phyloP scores from a whole-genome alignment of 768 basidiomycete genomes.

The Podaxis rugospora region DNA sequence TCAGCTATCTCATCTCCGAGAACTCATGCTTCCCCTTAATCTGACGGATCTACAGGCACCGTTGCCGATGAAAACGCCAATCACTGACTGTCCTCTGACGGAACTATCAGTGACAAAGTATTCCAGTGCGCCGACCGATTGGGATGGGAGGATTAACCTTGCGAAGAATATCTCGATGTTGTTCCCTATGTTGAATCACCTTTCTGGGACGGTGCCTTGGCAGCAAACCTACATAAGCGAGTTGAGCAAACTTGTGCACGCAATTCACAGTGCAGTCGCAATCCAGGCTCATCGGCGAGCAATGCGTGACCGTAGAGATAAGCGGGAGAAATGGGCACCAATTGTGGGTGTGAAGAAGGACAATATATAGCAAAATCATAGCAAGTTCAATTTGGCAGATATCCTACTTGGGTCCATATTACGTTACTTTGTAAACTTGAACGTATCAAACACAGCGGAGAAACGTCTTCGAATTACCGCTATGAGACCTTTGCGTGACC shows the following conservation, averaged over 20 bases:
- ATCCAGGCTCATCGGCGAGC: neutral
- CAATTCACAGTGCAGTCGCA: neutral
- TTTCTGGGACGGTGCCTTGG: neutral
- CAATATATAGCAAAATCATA: neutral
- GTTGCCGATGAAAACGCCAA: neutral
- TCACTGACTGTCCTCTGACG: neutral
- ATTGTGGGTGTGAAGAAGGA: neutral
- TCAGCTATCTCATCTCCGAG: neutral
- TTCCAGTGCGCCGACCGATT: neutral
- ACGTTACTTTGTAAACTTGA: slow-evolving; percentile 7
- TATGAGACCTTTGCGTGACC: slow-evolving; percentile 17
- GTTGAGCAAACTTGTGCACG: neutral
- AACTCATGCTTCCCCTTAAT: neutral
- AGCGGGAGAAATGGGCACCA: neutral
- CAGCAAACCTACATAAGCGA: neutral
- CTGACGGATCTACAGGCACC: neutral
- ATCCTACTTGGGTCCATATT: too few species aligned
- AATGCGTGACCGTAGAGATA: neutral
- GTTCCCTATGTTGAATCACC: neutral
- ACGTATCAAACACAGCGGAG: slow-evolving; percentile 1
- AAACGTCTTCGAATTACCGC: slow-evolving; percentile 11
- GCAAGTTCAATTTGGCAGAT: too few species aligned
- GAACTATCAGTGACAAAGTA: neutral
- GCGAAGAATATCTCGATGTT: neutral
- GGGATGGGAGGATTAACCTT: neutral